Evolutionary conservation across 495 filamentous ascomycete species (phyloP).

Genomic region (Neurospora sp.): DNA sequence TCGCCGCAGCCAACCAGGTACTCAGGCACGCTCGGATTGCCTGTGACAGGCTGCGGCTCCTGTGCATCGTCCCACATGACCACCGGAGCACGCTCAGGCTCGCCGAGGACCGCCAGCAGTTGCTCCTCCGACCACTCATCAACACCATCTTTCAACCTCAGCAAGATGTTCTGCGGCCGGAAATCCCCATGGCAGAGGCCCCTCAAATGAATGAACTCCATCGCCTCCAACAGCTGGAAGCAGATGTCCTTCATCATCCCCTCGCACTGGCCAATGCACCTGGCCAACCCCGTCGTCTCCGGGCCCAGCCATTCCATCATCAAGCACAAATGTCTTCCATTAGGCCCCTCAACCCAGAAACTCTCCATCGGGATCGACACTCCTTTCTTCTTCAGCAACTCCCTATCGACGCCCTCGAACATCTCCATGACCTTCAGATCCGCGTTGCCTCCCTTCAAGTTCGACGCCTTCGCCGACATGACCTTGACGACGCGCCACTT

Average conservation of each 20-base stretch:
- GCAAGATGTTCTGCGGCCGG: constrained; percentile 14
- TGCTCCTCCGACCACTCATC: constrained; percentile 9
- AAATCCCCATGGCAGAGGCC: constrained; percentile 23
- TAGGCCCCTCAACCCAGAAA: constrained; percentile 30
- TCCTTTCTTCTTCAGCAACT: constrained; percentile 5
- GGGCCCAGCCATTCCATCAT: constrained; percentile 20
- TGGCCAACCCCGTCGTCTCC: neutral
- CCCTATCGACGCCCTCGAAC: neutral
- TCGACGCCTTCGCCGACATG: constrained; percentile 8
- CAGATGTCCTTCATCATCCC: constrained; percentile 16
- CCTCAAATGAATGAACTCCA: constrained; percentile 14
- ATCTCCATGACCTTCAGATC: constrained; percentile 5
- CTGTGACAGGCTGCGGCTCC: neutral
- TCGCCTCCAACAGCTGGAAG: constrained; percentile 9
- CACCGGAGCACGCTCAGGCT: neutral
- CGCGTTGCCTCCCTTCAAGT: neutral
- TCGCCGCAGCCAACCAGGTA: constrained; percentile 9
- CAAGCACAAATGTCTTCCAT: constrained; percentile 26
- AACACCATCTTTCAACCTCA: constrained; percentile 13
- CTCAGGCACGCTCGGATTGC: constrained; percentile 10
- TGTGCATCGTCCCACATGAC: neutral
- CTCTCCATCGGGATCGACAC: constrained; percentile 16
- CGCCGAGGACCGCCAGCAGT: constrained; percentile 9
- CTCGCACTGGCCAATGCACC: neutral
- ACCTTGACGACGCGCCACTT: constrained; percentile 23